Conservation (phyloP, 768 basidiomycete species). For the Tricholoma flavovirens region DNA sequence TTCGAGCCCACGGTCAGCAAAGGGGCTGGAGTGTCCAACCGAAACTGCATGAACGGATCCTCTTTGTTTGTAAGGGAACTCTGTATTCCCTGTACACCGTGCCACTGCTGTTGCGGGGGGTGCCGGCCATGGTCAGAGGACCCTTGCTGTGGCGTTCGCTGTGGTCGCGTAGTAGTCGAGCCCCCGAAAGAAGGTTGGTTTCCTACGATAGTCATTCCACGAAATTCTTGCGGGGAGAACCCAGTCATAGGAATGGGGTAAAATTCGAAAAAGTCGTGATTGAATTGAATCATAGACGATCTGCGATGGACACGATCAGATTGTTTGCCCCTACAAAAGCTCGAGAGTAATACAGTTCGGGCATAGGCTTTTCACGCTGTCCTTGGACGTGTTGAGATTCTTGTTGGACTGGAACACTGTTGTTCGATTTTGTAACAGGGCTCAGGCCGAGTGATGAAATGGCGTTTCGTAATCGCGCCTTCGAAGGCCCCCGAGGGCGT, state of each 20-base stretch:
- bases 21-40: conserved; percentile 4
- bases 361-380: not conserved
- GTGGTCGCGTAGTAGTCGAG: not conserved
- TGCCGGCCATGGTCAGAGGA: conserved; percentile 2
- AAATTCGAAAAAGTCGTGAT: conserved; percentile 3
- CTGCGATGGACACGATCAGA: conserved; percentile 10
- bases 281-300: conserved; percentile 13
- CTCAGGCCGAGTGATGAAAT: conserved; percentile 19
- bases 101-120: conserved; percentile 10
- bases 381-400: conserved; percentile 3
- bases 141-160: conserved; percentile 2
- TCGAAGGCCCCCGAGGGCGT: conserved; percentile 27
- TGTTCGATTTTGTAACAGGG: conserved; percentile 8
- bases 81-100: conserved; percentile 20
- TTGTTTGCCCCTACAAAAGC: not conserved
- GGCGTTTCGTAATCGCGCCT: conserved; percentile 24
- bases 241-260: conserved; percentile 1
- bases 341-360: conserved; percentile 2
- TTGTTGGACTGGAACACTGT: conserved; percentile 3
- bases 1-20: conserved; percentile 2
- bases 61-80: conserved; percentile 18
- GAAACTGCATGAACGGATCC: not conserved
- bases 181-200: not conserved
- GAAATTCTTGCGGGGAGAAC: conserved; percentile 2
- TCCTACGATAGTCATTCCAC: not conserved